These are phyloP conservation scores for Lachancea sp. DNA, from an alignment of 805 yeast species.

Conservation along the genomic window DNA sequence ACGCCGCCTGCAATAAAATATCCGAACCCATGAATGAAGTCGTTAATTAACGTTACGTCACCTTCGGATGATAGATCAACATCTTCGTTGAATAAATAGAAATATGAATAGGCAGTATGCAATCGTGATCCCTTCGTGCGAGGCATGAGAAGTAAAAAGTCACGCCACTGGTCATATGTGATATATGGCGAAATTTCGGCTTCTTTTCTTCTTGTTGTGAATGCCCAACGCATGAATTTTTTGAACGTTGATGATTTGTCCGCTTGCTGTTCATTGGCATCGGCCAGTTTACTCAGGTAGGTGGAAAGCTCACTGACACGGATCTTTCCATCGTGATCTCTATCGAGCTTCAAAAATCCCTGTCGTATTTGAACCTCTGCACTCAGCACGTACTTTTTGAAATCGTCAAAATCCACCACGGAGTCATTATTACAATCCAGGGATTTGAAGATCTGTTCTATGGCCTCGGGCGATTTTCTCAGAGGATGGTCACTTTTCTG, in stretches of 20 bases:
- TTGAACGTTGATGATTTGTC: constrained; percentile 13
- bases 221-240: constrained; percentile 30
- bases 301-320: constrained; percentile 57
- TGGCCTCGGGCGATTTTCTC: constrained; percentile 52
- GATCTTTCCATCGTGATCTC: constrained; percentile 66
- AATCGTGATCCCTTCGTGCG: constrained; percentile 68
- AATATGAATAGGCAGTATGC: constrained; percentile 73
- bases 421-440: constrained; percentile 55
- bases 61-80: constrained; percentile 84
- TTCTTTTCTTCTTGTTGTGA: constrained; percentile 11
- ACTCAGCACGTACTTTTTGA: constrained; percentile 52
- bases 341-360: constrained; percentile 65
- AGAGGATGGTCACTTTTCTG: constrained; percentile 55
- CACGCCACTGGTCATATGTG: constrained; percentile 81
- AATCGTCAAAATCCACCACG: constrained; percentile 56
- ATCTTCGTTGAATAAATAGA: constrained; percentile 54
- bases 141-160: constrained; percentile 77
- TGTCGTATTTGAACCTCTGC: constrained; percentile 66
- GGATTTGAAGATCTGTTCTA: constrained; percentile 48
- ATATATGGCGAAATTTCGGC: constrained; percentile 41
- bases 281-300: constrained; percentile 54
- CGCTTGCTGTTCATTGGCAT: constrained; percentile 7
- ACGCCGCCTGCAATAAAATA: constrained; percentile 92
- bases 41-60: constrained; percentile 79
- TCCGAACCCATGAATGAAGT: constrained; percentile 76